A percentile compares a stretch with the other conserved stretches of the same genome.
These are phyloP conservation scores for Emmonsiellopsis sp. DNA, from an alignment of 2,329 filamentous ascomycete genomes.

Conservation along the genomic window DNA sequence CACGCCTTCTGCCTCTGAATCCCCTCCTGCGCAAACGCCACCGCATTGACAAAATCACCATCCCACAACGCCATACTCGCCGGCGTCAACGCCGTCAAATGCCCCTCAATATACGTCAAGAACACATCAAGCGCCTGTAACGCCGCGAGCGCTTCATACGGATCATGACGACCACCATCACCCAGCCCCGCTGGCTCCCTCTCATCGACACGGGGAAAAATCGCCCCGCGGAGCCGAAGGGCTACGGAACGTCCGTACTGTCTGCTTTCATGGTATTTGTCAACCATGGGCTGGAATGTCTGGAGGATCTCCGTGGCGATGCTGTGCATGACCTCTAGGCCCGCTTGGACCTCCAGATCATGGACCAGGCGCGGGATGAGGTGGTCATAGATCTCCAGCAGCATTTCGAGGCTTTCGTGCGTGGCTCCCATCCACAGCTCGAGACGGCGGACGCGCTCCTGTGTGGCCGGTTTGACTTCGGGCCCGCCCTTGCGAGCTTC, in stretches of 20 bases:
- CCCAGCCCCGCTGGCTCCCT: not conserved
- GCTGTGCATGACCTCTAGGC: slow-evolving; percentile 20
- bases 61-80: slow-evolving; percentile 28
- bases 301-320: slow-evolving; percentile 17
- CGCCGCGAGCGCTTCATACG: slow-evolving; percentile 17
- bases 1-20: slow-evolving; percentile 24
- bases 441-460: slow-evolving; percentile 19
- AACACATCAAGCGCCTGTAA: slow-evolving; percentile 26
- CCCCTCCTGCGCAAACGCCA: slow-evolving; percentile 13
- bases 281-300: slow-evolving; percentile 16
- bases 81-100: slow-evolving; percentile 22
- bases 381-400: slow-evolving; percentile 18
- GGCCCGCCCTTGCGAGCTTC: slow-evolving; percentile 5
- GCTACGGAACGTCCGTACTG: slow-evolving; percentile 15
- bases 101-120: slow-evolving; percentile 22
- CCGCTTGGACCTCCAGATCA: slow-evolving; percentile 24
- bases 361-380: slow-evolving; percentile 19
- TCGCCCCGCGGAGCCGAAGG: slow-evolving; percentile 16
- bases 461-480: not conserved
- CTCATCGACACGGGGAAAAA: slow-evolving; percentile 18
- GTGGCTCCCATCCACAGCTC: slow-evolving; percentile 28
- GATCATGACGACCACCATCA: slow-evolving; percentile 6
- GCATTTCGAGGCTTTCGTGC: slow-evolving; percentile 17
- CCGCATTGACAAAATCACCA: slow-evolving; percentile 21
- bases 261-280: slow-evolving; percentile 20